Evolutionary conservation across 2,329 filamentous ascomycete genomes (phyloP).

Genomic region (Clonostachys solani): DNA sequence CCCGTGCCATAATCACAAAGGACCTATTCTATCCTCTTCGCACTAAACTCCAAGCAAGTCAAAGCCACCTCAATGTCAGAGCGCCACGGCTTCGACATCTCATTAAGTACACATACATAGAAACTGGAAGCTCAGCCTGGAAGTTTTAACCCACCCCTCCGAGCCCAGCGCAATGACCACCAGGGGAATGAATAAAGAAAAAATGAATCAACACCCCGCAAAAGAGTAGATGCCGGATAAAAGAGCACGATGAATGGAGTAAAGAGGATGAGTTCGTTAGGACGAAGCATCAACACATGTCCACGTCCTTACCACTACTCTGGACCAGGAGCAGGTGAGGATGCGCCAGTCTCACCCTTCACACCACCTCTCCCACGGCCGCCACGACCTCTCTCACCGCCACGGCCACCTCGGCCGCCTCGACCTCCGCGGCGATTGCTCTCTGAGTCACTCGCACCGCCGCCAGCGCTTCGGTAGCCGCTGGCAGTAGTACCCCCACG

Average conservation of each 20-base stretch:
- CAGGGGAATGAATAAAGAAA: too few relatives aligned
- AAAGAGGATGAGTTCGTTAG: too few relatives aligned
- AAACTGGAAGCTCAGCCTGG: conserved; percentile 5
- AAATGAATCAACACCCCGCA: too few relatives aligned
- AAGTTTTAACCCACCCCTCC: conserved; percentile 2
- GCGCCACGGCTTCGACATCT: conserved; percentile 19
- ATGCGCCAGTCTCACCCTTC: conserved; percentile 54
- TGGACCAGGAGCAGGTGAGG: conserved; percentile 47
- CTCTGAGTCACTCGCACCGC: conserved; percentile 69
- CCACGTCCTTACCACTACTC: conserved; percentile 12
- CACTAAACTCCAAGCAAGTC: conserved; percentile 24
- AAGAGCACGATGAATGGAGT: too few relatives aligned
- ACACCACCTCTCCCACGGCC: conserved; percentile 51
- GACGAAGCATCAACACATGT: too few relatives aligned
- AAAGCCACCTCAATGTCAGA: conserved; percentile 19
- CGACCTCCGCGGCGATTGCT: conserved; percentile 52
- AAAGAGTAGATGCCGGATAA: too few relatives aligned
- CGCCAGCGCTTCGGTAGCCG: conserved; percentile 80
- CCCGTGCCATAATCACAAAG: neutral
- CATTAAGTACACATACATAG: conserved; percentile 31
- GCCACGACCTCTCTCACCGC: conserved; percentile 52
- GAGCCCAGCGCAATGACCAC: too few relatives aligned
- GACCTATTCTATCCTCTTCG: conserved; percentile 15
- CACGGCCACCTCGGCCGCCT: conserved; percentile 53
- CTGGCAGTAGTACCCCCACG: conserved; percentile 59